Evolutionary conservation across 768 basidiomycete species (phyloP).

Genomic region (Paxillus ammoniavirescens): DNA sequence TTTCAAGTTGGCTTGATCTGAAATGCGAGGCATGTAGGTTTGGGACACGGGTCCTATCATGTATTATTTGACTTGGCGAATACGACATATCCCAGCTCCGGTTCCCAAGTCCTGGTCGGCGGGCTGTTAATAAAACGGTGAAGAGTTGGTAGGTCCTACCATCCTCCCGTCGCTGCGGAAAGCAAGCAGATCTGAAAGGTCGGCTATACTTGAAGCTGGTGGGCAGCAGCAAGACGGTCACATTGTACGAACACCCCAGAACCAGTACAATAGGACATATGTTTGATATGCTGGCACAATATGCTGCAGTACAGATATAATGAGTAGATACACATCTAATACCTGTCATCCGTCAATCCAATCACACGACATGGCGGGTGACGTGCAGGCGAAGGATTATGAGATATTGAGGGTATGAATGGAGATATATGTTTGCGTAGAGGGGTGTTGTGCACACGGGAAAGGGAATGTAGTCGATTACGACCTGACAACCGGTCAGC

Average conservation of each 20-base stretch:
- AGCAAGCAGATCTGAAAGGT: too few species aligned
- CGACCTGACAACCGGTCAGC: conserved; percentile 77
- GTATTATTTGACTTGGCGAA: neutral
- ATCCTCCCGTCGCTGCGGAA: too few species aligned
- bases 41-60: neutral
- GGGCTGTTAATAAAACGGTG: too few species aligned
- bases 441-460: conserved; percentile 5
- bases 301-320: conserved; percentile 4
- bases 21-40: neutral
- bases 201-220: neutral
- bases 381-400: neutral
- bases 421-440: conserved; percentile 11
- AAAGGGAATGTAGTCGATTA: conserved; percentile 37
- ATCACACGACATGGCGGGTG: neutral
- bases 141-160: too few species aligned
- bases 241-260: neutral
- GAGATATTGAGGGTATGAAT: conserved; percentile 1
- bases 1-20: conserved; percentile 11
- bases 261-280: neutral
- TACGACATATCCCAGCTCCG: neutral
- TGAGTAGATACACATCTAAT: conserved; percentile 20
- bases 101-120: too few species aligned
- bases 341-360: conserved; percentile 24
- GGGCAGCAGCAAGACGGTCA: neutral
- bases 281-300: neutral